These are phyloP conservation scores for Macrolepiota albuminosa DNA, from an alignment of 768 basidiomycete genomes.

Conservation along the genomic window DNA sequence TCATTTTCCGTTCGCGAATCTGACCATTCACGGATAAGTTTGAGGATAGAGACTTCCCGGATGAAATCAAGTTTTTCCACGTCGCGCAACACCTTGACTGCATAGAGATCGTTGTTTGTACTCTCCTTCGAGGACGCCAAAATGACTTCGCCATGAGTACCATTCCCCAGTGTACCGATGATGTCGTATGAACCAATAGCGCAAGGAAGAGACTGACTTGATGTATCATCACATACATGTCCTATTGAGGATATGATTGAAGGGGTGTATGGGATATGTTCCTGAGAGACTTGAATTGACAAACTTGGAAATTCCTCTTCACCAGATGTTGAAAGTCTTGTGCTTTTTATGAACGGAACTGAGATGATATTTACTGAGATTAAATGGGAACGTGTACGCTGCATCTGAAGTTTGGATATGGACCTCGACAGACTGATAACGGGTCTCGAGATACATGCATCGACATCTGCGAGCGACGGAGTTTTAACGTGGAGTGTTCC, in stretches of 20 bases:
- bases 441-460: constrained; percentile 7
- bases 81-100: constrained; percentile 21
- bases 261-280: not conserved
- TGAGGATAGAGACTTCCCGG: constrained; percentile 19
- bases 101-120: constrained; percentile 11
- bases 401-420: not conserved
- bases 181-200: constrained; percentile 10
- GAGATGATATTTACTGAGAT: not conserved
- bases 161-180: constrained; percentile 19
- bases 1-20: not conserved
- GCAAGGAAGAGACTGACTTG: not conserved
- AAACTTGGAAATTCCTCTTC: not conserved
- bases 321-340: not conserved
- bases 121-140: constrained; percentile 13
- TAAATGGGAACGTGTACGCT: not conserved
- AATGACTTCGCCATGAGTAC: constrained; percentile 22
- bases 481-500: constrained; percentile 4
- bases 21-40: constrained; percentile 14
- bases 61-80: constrained; percentile 6
- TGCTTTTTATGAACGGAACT: not conserved
- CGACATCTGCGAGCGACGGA: constrained; percentile 7
- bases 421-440: not conserved
- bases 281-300: not conserved
- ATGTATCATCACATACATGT: not conserved
- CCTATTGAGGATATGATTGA: not conserved